A percentile compares a stretch with the other conserved stretches of the same genome.
Evolutionary conservation across 139 green algal genomes (phyloP).

Genomic region (Coccomyxa sp.): DNA sequence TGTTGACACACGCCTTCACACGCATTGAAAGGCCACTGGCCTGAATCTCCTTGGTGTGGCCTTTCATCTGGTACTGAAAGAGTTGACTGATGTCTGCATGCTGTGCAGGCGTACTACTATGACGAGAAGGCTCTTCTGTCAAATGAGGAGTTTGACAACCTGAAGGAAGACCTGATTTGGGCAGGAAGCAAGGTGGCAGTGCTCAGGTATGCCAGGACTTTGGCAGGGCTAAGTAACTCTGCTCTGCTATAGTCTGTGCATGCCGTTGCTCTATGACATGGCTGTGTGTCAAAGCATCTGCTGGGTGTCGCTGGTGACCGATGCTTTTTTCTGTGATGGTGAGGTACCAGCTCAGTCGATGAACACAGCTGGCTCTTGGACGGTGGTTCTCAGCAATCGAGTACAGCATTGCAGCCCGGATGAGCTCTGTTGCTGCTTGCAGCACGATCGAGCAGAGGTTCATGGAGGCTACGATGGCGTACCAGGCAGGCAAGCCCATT

Average conservation of each 20-base stretch:
- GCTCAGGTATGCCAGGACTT: conserved; percentile 17
- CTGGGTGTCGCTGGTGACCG: no score
- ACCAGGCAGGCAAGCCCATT: conserved; percentile 61
- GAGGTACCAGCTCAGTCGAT: no score
- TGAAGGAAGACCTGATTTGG: conserved; percentile 90
- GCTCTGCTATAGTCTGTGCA: no score
- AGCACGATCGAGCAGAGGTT: conserved; percentile 76
- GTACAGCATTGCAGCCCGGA: no score
- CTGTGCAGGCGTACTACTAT: conserved; percentile 58
- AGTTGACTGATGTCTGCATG: neutral
- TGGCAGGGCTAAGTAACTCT: neutral
- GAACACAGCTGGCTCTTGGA: no score
- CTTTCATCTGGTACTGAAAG: neutral
- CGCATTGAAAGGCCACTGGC: no score
- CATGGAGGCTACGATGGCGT: conserved; percentile 75
- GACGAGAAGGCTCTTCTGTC: conserved; percentile 67
- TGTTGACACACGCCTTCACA: conserved; percentile 35
- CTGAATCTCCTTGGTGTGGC: no score
- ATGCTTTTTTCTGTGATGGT: no score
- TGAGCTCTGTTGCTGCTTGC: neutral
- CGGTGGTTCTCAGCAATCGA: no score
- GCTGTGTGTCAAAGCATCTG: no score
- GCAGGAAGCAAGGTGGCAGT: conserved; percentile 69
- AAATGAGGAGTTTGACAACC: conserved; percentile 79
- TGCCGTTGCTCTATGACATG: no score